Percentiles rank a stretch among this genome's conserved stretches.
These are phyloP conservation scores for Magnolia officinalis DNA, from an alignment of 164 flowering plant genomes.

Conservation along the genomic window DNA sequence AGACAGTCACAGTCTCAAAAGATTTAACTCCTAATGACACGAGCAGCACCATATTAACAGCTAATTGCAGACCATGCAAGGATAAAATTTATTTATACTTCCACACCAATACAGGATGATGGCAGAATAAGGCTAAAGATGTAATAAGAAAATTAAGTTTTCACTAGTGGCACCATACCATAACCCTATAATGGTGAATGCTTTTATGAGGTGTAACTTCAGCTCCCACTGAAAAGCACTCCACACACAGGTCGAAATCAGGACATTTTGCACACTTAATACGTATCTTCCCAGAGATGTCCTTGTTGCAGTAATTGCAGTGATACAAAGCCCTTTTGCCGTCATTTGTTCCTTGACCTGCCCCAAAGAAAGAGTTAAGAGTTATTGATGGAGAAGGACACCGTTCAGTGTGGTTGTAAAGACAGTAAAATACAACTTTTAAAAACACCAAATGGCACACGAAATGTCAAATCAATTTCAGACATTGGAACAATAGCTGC, in stretches of 20 bases:
- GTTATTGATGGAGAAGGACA: neutral
- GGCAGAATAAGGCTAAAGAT: neutral
- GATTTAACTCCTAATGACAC: neutral
- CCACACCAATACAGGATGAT: neutral
- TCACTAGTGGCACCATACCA: constrained; percentile 46
- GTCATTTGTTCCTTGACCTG: constrained; percentile 59
- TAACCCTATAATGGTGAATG: constrained; percentile 84
- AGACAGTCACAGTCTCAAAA: neutral
- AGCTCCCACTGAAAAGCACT: constrained; percentile 90
- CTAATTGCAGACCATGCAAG: neutral
- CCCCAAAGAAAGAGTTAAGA: constrained; percentile 1
- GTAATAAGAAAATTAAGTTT: neutral
- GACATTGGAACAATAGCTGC: neutral
- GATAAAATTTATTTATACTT: neutral
- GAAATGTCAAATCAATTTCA: neutral
- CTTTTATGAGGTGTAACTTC: constrained; percentile 82
- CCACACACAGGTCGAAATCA: constrained; percentile 85
- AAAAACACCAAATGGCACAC: neutral
- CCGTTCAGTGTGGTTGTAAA: neutral
- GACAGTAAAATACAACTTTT: neutral
- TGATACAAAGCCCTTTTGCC: constrained; percentile 71
- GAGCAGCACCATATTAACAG: neutral
- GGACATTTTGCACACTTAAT: constrained; percentile 72
- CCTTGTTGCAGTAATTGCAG: constrained; percentile 83
- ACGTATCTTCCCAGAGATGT: constrained; percentile 69